Evolutionary conservation across 805 yeast species (phyloP), one percentile per base, ranked within the genome.

Genomic region (Candida nonsorbophila): DNA sequence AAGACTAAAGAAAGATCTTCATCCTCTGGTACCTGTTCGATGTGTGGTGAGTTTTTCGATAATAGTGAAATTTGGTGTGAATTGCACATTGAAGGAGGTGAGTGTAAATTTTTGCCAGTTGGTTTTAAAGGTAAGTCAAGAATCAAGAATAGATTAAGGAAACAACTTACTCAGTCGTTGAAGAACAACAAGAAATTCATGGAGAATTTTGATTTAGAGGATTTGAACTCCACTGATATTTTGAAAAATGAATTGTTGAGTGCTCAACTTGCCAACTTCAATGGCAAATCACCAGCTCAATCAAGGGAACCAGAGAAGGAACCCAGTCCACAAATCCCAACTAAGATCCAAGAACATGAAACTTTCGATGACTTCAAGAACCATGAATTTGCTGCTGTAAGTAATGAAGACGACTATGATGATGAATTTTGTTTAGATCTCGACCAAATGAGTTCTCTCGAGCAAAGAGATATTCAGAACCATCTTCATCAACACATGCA

Each of bases 21-120:
- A 28, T 51, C 67, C 8, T 49, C 65, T 4, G 79, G 79, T 8
- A 51, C 65, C 24, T 74, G 79, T 47, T 69, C 74, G 14, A 72
- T 74, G 54, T 74, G 79, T 47, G 74, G 71, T 15, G 62, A 64
- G 34, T 58, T 51, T 44, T 74, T 71, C 38, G 54, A 58, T 6
- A 67, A 62, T 35, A 71, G 72, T 29, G 62, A 62, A 34, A 66
- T 64, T 14, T 74, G 79, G 79, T 54, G 73, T 30, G 69, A 63
- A 33, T 46, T 56, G 23, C 79, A 74, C 38, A 62, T 74, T 23
- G 69, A 62, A 39, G 67, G 64, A 6, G 74, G 70, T 27, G 62
- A 66, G 36, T 74, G 79, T 54, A 53, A 49, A 38, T 56, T 41
- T 41, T 54, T 64, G 35, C 71, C 71, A 6, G 28, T 38, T n/a